phyloP scores from a whole-genome alignment of 768 basidiomycete genomes.

The Phaeotremella fagi region DNA sequence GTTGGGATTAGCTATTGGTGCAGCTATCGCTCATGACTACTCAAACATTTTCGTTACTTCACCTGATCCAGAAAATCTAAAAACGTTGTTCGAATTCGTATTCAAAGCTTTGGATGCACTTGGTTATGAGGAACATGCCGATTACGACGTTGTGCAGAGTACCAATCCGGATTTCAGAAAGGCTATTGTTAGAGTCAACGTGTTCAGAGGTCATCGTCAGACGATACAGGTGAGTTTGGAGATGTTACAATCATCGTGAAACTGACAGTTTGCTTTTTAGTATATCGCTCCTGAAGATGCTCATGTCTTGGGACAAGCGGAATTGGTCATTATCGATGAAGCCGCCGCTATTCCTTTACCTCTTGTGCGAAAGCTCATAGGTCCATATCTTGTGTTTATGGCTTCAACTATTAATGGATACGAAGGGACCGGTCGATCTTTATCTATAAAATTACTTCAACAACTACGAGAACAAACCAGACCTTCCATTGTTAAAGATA shows the following conservation, averaged over 20 bases:
- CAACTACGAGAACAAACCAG: constrained; percentile 88
- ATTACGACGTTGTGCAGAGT: constrained; percentile 95
- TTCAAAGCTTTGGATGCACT: constrained; percentile 93
- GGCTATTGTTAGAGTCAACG: constrained; percentile 89
- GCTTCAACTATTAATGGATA: constrained; percentile 99
- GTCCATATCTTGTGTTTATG: constrained; percentile 92
- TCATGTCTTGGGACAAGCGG: constrained; percentile 95
- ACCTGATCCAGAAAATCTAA: constrained; percentile 94
- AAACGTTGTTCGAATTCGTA: constrained; percentile 94
- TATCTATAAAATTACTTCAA: constrained; percentile 95
- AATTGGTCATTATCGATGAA: constrained; percentile 95
- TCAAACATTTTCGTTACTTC: constrained; percentile 97
- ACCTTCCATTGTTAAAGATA: constrained; percentile 67
- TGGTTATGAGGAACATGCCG: constrained; percentile 94
- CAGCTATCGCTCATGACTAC: constrained; percentile 87
- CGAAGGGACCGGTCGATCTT: constrained; percentile 97
- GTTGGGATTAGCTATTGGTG: constrained; percentile 87
- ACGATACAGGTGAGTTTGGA: constrained; percentile 73
- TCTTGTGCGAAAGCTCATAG: constrained; percentile 88
- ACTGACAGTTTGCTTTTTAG: constrained; percentile 51
- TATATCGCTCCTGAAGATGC: constrained; percentile 98
- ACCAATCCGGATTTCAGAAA: constrained; percentile 93
- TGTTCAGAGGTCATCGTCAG: constrained; percentile 88
- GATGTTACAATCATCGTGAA: neutral
- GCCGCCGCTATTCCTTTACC: constrained; percentile 97